phyloP scores from a whole-genome alignment of 345 rosid genomes.

The Gossypium arboreum region DNA sequence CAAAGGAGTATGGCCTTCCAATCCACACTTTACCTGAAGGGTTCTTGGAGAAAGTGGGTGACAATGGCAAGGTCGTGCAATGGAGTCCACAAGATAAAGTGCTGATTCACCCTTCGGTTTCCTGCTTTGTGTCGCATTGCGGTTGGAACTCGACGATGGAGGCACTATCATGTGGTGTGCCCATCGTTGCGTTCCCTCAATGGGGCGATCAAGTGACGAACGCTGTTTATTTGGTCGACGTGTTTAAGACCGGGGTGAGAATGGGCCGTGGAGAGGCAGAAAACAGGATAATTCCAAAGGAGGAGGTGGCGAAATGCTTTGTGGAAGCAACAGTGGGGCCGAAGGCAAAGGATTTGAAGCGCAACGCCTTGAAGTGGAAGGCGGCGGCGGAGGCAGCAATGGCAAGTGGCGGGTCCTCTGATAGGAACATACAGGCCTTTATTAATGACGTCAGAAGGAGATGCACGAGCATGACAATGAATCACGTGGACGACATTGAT shows the following conservation, averaged over 20 bases:
- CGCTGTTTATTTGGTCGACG: constrained; percentile 60
- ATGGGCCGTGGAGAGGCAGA: constrained; percentile 68
- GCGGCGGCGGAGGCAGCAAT: constrained; percentile 64
- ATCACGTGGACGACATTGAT: no score
- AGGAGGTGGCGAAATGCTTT: constrained; percentile 63
- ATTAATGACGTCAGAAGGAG: constrained; percentile 50
- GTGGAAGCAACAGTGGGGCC: constrained; percentile 48
- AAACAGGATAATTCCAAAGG: constrained; percentile 47
- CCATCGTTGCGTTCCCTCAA: constrained; percentile 66
- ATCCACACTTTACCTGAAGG: constrained; percentile 56
- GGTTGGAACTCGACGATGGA: constrained; percentile 96
- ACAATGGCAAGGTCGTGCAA: constrained; percentile 51
- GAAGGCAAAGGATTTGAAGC: constrained; percentile 49
- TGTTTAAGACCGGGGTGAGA: constrained; percentile 60
- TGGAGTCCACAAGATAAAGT: constrained; percentile 89
- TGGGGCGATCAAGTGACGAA: constrained; percentile 91
- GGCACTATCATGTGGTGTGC: constrained; percentile 56
- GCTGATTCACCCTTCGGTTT: constrained; percentile 55
- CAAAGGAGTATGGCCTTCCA: constrained; percentile 27
- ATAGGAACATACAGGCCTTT: constrained; percentile 52
- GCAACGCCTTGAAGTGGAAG: constrained; percentile 64
- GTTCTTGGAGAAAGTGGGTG: constrained; percentile 48
- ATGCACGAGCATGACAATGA: not conserved
- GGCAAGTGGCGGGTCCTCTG: constrained; percentile 71
- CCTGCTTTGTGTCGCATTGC: constrained; percentile 77